Evolutionary conservation across 106 monocot genomes (phyloP), one percentile per base, ranked within the genome.

Genomic region (Dendrobium nobile): DNA sequence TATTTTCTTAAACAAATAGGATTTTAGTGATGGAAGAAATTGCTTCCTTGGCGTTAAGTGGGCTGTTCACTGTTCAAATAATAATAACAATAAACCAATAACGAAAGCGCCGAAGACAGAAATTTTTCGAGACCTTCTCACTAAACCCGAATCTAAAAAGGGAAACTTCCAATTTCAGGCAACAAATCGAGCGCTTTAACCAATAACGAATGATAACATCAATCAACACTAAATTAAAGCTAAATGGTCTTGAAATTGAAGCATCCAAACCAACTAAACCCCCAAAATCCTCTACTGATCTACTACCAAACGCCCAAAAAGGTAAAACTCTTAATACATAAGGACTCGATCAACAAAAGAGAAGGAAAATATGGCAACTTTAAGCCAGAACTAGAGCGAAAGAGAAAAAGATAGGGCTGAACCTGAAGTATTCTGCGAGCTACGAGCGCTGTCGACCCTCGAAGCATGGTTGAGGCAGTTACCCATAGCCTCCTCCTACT

Each of bases 381-480:
- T 56, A 45, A 45, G 67, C 37, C 37, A 37, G 37, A 37, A 37
- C 37, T 10, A 27, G 1, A 27, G 27, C 11, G 67, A 26, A 1
- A 67, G 67, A 26, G 19, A 76, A 56, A 56, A 19, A 11, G 19
- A 54, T 37, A 5, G 74, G 33, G 55, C 74, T 81, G 55, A 55
- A 88, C 84, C 80, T 47, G 85, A 84, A 79, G 75, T 72, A 44
- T 70, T 82, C 19, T 87, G 77, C 40, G 84, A 77, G 80, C 79
- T 88, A 4, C 81, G 81, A 61, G 82, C 47, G 80, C 58, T 84
- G 59, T 87, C 86, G 51, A 87, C 88, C 77, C 83, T 75, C 67
- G 76, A 72, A 51, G 86, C 81, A 58, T 79, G 40, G 77, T 79
- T 54, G 75, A 89, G 61, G 79, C 93, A 94, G 68, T 94, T 94